Evolutionary conservation across 164 flowering plant species (phyloP).

Genomic region (Chimonanthus praecox): DNA sequence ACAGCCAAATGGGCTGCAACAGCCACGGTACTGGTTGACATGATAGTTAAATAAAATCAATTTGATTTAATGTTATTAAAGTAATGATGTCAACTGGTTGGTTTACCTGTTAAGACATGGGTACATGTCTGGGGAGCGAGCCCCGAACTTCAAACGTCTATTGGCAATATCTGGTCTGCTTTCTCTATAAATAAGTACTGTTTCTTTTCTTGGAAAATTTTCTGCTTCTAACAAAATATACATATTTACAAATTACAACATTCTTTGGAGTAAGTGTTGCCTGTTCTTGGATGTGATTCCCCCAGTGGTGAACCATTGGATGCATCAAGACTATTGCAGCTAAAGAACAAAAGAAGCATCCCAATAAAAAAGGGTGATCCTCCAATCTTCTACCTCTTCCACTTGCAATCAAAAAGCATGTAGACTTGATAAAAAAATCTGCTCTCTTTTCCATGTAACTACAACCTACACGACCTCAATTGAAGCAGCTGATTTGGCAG

Average conservation of each 20-base stretch:
- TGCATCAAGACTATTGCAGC: not conserved
- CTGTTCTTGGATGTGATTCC: not conserved
- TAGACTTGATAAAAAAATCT: not conserved
- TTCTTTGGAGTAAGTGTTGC: not conserved
- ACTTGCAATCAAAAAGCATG: conserved; percentile 1
- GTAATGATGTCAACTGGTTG: not conserved
- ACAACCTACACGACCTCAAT: conserved; percentile 19
- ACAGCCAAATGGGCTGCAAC: not conserved
- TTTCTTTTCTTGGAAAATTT: not conserved
- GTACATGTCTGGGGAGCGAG: no score
- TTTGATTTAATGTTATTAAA: not conserved
- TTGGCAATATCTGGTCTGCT: not conserved
- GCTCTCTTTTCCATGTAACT: not conserved
- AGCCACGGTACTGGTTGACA: not conserved
- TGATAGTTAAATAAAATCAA: not conserved
- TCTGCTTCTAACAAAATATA: not conserved
- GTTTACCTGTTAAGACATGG: not conserved
- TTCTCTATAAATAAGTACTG: not conserved
- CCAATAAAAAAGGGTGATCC: not conserved
- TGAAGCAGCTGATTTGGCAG: conserved; percentile 20
- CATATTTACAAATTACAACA: not conserved
- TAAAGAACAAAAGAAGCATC: not conserved
- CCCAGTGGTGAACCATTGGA: not conserved
- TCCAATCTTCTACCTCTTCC: not conserved
- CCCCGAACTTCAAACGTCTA: no score